A percentile compares a stretch with the other conserved stretches of the same genome.
These are phyloP conservation scores for Alternaria arborescens DNA, from an alignment of 2,329 filamentous ascomycete genomes.

Conservation along the genomic window DNA sequence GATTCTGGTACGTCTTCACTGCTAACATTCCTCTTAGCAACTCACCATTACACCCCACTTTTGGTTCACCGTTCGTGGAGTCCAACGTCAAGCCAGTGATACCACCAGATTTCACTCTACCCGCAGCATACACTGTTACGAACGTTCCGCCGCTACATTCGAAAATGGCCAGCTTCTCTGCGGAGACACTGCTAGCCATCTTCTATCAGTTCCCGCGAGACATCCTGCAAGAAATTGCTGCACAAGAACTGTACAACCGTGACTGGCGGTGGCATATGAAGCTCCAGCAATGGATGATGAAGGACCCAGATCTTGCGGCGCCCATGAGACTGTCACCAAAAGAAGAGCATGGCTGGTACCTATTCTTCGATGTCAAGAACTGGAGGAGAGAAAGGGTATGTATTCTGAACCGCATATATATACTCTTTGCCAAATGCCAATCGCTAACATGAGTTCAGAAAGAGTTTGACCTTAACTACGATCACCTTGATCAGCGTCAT, in stretches of 20 bases:
- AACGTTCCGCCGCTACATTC: slow-evolving; percentile 70
- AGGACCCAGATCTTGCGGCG: slow-evolving; percentile 56
- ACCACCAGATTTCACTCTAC: slow-evolving; percentile 67
- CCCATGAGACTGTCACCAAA: slow-evolving; percentile 57
- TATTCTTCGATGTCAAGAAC: slow-evolving; percentile 63
- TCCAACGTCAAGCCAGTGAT: slow-evolving; percentile 66
- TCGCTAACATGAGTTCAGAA: slow-evolving; percentile 48
- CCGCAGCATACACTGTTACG: slow-evolving; percentile 70
- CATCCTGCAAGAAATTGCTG: slow-evolving; percentile 71
- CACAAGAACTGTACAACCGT: slow-evolving; percentile 65
- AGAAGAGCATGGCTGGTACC: slow-evolving; percentile 61
- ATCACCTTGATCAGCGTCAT: slow-evolving; percentile 58
- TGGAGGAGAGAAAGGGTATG: slow-evolving; percentile 61
- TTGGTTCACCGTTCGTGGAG: slow-evolving; percentile 69
- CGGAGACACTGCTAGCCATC: slow-evolving; percentile 74
- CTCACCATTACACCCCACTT: slow-evolving; percentile 69
- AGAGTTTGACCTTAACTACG: slow-evolving; percentile 62
- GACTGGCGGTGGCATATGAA: slow-evolving; percentile 65
- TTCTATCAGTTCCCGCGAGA: slow-evolving; percentile 74
- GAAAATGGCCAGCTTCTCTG: slow-evolving; percentile 66
- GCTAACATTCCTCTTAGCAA: slow-evolving; percentile 40
- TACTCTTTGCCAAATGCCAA: not conserved
- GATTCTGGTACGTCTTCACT: not conserved
- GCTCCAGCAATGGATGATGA: slow-evolving; percentile 64
- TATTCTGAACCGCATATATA: slow-evolving; percentile 5